Conservation (phyloP, 192 early-diverging fungal genomes). For the Thoreauomyces humboldtii region DNA sequence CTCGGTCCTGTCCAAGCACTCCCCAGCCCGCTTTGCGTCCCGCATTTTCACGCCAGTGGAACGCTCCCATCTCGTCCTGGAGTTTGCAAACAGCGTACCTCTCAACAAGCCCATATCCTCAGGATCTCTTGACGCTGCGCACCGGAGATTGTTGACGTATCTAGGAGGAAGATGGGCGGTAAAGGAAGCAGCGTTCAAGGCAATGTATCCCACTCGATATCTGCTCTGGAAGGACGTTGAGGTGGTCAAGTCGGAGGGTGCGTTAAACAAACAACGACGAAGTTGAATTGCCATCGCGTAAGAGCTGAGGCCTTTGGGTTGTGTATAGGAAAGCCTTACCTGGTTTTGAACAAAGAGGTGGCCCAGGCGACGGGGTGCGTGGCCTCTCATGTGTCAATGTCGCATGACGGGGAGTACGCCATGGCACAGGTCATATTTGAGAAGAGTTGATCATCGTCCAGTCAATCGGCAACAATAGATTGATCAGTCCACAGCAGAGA, state of each 20-base stretch:
- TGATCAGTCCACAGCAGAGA: too few species aligned
- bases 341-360: slow-evolving; percentile 11
- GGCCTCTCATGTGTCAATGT: slow-evolving; percentile 57
- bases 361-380: neutral
- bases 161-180: slow-evolving; percentile 52
- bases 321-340: slow-evolving; percentile 17
- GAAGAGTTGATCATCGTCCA: too few species aligned
- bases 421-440: slow-evolving; percentile 69
- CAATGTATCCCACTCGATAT: slow-evolving; percentile 54
- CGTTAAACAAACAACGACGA: neutral
- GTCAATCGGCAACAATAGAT: too few species aligned
- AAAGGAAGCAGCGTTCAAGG: slow-evolving; percentile 77
- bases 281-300: too few species aligned
- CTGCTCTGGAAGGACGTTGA: slow-evolving; percentile 66
- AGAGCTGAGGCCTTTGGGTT: slow-evolving; percentile 1
- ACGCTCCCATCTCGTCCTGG: neutral
- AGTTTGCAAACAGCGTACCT: neutral
- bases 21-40: slow-evolving; percentile 51
- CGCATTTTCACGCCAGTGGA: slow-evolving; percentile 43
- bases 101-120: neutral
- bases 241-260: slow-evolving; percentile 52
- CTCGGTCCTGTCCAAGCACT: slow-evolving; percentile 45
- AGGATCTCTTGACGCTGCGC: neutral
- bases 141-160: slow-evolving; percentile 4
- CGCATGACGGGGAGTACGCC: slow-evolving; percentile 79